These are phyloP conservation scores for Salix udensis DNA, from an alignment of 345 rosid species.

Conservation along the genomic window DNA sequence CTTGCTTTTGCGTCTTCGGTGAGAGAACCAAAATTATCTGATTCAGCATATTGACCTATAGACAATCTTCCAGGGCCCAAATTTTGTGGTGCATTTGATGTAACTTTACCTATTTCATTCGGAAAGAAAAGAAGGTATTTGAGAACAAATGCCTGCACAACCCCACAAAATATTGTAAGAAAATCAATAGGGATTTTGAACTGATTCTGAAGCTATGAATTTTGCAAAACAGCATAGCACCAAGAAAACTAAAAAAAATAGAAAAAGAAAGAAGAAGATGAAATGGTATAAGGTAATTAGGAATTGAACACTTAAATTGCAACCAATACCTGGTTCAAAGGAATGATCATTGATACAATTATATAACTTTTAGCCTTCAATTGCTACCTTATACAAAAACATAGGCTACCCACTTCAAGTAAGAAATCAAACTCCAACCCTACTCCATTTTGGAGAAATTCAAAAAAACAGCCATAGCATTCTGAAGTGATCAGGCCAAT, in stretches of 20 bases:
- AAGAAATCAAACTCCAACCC: background rate
- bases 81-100: constrained; percentile 32
- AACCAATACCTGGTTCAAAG: background rate
- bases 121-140: constrained; percentile 86
- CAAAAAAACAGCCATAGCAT: background rate
- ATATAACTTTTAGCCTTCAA: background rate
- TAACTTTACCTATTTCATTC: constrained; percentile 50
- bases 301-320: background rate
- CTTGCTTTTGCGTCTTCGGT: constrained; percentile 70
- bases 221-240: background rate
- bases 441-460: background rate
- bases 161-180: constrained; percentile 17
- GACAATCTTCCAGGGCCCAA: constrained; percentile 40
- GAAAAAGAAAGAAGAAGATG: background rate
- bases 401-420: background rate
- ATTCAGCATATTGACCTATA: constrained; percentile 38
- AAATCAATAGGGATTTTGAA: background rate
- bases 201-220: background rate
- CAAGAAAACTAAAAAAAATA: background rate
- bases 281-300: background rate
- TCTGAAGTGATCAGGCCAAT: background rate
- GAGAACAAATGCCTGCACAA: constrained; percentile 89
- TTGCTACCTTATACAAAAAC: background rate
- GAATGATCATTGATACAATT: background rate
- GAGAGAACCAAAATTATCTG: constrained; percentile 52